Base-by-base conservation (phyloP, 768 basidiomycete genomes). In the Boletus vermiculosoides region DNA sequence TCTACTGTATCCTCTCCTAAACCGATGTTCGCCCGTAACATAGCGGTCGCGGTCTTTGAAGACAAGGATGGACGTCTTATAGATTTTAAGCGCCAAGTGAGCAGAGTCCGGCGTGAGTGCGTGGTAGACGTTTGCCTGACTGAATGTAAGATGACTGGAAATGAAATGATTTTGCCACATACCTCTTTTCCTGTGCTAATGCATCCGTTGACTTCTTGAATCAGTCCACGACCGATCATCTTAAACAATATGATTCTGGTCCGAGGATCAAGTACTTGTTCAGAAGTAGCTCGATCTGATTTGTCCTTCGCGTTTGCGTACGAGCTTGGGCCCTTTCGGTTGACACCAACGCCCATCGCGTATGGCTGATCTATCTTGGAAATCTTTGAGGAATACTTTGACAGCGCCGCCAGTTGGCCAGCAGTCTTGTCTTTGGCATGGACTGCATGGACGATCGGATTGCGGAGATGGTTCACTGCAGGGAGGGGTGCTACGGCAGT, bases 31-130 rank as follows among this genome's bases (percentile, higher is more conserved):
- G 50, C 97, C 97, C 0, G 90, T 86, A 40, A 98, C 94, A 71
- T 99, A 99, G 56, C 90, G 88, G 65, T 95, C 92, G n/a, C 97
- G 85, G 62, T 98, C 93, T 72, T 98, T 96, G 80, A 99, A 99
- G 10, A 94, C 80, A 10, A 99, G 85, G 61, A 99, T 98, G 25
- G 94, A 97, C 1, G 97, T 99, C 71, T 98, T 97, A 79, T 95
- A 99, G 57, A 99, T 94, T 72, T 99, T 99, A 57, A 98, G 82
- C 0, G 97, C 97, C 42, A 97, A 77, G 66, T 96, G 92, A 22
- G 64, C 60, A 5, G 67, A 69, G 4, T 74, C 73, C 0, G 82
- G 77, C 0, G 81, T 78, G 36, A 90, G 68, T 1, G 94, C 94
- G 67, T 98, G 94, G 70, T 99, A 99, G 13, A 99, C 97, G 65